Evolutionary conservation across 805 yeast genomes (phyloP).

Genomic region (Saccharomycopsis guyanensis): DNA sequence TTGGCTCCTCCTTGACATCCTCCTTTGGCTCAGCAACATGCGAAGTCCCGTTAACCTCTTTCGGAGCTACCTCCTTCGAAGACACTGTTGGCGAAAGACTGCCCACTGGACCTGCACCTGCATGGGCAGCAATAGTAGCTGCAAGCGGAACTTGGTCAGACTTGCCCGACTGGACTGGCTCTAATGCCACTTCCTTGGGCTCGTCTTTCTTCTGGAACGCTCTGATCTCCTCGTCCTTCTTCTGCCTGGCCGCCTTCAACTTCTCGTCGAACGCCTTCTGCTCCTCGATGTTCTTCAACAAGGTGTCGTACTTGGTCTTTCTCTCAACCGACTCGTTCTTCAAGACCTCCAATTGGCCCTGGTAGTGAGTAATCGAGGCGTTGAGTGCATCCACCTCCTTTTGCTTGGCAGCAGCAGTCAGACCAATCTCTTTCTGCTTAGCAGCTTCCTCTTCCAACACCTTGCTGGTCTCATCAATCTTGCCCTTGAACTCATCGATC

Average conservation of each 20-base stretch:
- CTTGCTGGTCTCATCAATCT: conserved; percentile 4
- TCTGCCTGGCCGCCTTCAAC: conserved; percentile 4
- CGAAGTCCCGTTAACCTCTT: too few species aligned
- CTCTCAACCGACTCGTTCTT: conserved; percentile 12
- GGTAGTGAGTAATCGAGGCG: conserved; percentile 9
- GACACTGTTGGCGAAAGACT: neutral
- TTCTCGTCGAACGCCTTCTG: conserved; percentile 17
- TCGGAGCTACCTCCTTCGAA: neutral
- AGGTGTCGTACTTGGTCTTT: conserved; percentile 5
- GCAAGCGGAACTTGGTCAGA: neutral
- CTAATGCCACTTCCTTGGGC: neutral
- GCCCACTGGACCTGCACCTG: neutral
- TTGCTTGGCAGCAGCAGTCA: neutral
- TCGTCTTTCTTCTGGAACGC: neutral
- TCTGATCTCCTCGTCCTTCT: conserved; percentile 6
- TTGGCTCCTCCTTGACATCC: neutral
- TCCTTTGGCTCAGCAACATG: too few species aligned
- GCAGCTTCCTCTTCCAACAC: conserved; percentile 6
- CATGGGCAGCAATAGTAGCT: neutral
- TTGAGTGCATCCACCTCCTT: conserved; percentile 11
- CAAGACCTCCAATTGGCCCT: conserved; percentile 12
- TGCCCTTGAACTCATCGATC: neutral
- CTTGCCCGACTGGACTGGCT: neutral
- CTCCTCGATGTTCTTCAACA: conserved; percentile 10
- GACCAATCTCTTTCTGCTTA: conserved; percentile 14